Conservation (phyloP, 2,329 filamentous ascomycete genomes). For the Rhytidhysteron rufulum region DNA sequence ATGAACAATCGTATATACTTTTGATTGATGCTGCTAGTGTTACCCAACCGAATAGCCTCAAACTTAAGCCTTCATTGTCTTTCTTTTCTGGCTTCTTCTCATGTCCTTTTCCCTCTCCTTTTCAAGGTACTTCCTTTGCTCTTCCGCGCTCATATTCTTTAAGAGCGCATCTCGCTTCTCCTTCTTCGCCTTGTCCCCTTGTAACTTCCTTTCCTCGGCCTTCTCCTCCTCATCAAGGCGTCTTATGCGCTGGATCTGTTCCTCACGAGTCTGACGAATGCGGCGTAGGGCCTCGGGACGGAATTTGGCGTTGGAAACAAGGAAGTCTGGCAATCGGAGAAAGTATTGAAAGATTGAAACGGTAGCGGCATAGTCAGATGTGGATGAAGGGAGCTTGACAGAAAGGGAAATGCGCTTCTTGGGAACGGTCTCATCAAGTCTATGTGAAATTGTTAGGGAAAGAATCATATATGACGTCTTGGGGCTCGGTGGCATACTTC, state of each 20-base stretch:
- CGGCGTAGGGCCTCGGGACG: constrained; percentile 83
- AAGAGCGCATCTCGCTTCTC: constrained; percentile 71
- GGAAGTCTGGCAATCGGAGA: constrained; percentile 76
- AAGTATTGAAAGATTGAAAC: constrained; percentile 76
- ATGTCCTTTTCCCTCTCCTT: constrained; percentile 83
- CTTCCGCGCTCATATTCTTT: constrained; percentile 63
- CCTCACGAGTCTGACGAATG: constrained; percentile 74
- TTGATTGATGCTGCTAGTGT: no score
- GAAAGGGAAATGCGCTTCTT: constrained; percentile 85
- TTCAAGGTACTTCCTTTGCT: constrained; percentile 60
- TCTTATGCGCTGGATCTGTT: constrained; percentile 73
- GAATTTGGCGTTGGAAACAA: constrained; percentile 77
- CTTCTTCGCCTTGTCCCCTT: constrained; percentile 64
- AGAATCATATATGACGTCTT: no score
- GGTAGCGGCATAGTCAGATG: constrained; percentile 57
- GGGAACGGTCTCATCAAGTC: constrained; percentile 76
- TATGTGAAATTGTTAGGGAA: constrained; percentile 37
- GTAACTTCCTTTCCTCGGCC: constrained; percentile 56
- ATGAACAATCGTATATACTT: no score
- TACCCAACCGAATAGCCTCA: no score
- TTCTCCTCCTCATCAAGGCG: constrained; percentile 71
- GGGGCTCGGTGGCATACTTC: constrained; percentile 68
- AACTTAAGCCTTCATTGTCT: constrained; percentile 48
- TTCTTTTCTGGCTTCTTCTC: constrained; percentile 63
- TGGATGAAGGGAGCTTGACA: constrained; percentile 58